A percentile compares a stretch with the other conserved stretches of the same genome.
Evolutionary conservation across 495 filamentous ascomycete genomes (phyloP).

Genomic region (Penicillium silybi): DNA sequence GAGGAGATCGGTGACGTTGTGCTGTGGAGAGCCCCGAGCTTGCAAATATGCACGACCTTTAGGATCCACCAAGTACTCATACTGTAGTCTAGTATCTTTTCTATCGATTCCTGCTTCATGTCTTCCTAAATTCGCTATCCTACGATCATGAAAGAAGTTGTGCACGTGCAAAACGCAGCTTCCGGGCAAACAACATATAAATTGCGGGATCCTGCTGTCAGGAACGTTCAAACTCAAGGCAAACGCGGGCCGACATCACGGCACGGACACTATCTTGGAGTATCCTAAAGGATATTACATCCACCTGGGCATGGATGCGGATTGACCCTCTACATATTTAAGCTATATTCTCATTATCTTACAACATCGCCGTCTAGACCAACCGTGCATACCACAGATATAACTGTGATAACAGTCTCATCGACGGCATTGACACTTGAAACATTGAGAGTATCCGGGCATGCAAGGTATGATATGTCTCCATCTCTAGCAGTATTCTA

Average conservation of each 20-base stretch:
- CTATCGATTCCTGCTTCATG: background rate
- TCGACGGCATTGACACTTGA: background rate
- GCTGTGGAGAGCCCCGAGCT: slow-evolving; percentile 12
- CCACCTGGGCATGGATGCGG: background rate
- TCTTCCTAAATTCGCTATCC: no score
- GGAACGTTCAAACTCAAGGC: background rate
- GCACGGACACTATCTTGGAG: background rate
- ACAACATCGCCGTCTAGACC: slow-evolving; percentile 6
- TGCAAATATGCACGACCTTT: background rate
- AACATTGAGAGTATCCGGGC: background rate
- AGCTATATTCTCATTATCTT: background rate
- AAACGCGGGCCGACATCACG: background rate
- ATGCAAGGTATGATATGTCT: background rate
- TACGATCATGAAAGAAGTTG: no score
- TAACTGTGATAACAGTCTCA: background rate
- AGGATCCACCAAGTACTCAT: background rate
- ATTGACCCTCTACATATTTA: background rate
- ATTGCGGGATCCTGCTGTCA: background rate
- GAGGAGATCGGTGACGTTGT: slow-evolving; percentile 27
- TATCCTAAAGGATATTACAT: background rate
- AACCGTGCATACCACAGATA: slow-evolving; percentile 12
- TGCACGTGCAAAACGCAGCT: no score
- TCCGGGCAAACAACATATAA: background rate
- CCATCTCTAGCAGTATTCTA: background rate
- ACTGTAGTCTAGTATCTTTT: background rate